Evolutionary conservation across 2,329 filamentous ascomycete genomes (phyloP), one percentile per base, ranked within the genome.

Genomic region (Thelonectria olida): DNA sequence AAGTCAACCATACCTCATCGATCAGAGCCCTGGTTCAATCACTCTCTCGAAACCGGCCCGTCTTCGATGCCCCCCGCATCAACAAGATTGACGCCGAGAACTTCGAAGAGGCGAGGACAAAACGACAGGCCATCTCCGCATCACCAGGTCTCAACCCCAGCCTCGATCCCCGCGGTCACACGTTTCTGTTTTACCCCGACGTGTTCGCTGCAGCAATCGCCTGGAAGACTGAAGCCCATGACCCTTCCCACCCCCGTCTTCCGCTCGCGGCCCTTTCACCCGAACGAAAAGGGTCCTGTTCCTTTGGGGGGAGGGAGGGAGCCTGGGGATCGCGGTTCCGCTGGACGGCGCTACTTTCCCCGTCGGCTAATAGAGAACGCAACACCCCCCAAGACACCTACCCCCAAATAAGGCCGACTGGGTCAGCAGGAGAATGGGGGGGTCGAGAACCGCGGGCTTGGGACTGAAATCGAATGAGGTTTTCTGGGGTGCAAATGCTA

Each of bases 61-160:
- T 56, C 23, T 56, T 12, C 20, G n/a, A 22, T 12, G 22, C 58
- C 56, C 68, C 64, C 57, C 66, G 57, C 65, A 64, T 58, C 44
- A 59, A 62, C 59, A 41, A 66, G 60, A 69, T 66, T 55, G 42
- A 54, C 39, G n/a, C 54, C 54, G 20, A 23, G 19, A n/a, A n/a
- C n/a, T n/a, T n/a, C n/a, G 20, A 41, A 49, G 25, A 9, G 45
- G 13, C n/a, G 7, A 31, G 38, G 28, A 34, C 28, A 9, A 28
- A 59, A 41, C 27, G 47, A 36, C 61, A 55, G 62, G 67, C 64
- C 52, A 61, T 67, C 65, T 67, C 67, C 59, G 65, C 67, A 70
- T 70, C 67, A 70, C 55, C 62, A 60, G 67, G 49, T 41, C 66
- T 27, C 27, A 9, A 45, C 61, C 49, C 52, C 63, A 55, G 64